These are phyloP conservation scores for Acmispon strigosus DNA, from an alignment of 306 rosid species.

Conservation along the genomic window DNA sequence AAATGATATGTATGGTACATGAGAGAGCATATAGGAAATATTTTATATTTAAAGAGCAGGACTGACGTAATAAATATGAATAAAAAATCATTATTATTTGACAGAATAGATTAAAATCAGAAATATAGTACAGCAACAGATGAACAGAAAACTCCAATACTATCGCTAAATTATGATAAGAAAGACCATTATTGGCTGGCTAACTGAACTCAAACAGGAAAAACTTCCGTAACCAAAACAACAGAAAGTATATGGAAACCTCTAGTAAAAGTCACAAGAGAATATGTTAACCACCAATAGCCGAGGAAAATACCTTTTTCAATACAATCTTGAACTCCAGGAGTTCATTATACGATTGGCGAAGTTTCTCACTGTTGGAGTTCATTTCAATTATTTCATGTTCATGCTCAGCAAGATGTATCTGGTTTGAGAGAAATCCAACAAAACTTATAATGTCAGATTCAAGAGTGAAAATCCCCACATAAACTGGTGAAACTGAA, in stretches of 20 bases:
- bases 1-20: background rate
- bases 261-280: background rate
- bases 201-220: constrained; percentile 1
- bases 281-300: constrained; percentile 16
- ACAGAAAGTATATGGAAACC: background rate
- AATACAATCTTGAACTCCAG: constrained; percentile 93
- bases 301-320: constrained; percentile 59
- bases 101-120: background rate
- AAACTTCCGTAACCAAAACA: background rate
- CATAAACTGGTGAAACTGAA: background rate
- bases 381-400: constrained; percentile 91
- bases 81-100: constrained; percentile 2
- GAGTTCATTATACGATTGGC: constrained; percentile 89
- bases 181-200: background rate
- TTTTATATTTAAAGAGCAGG: too few species aligned
- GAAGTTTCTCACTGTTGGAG: constrained; percentile 84
- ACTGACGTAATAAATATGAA: background rate
- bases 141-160: background rate
- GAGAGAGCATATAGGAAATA: constrained; percentile 1
- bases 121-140: too few species aligned
- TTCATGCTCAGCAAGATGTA: constrained; percentile 92
- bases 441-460: constrained; percentile 19
- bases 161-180: background rate
- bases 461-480: constrained; percentile 21
- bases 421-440: constrained; percentile 37